Percentiles rank a stretch among this genome's conserved stretches.
Conservation (phyloP, 129 eudicot genomes). For the Kitagawia praeruptora region DNA sequence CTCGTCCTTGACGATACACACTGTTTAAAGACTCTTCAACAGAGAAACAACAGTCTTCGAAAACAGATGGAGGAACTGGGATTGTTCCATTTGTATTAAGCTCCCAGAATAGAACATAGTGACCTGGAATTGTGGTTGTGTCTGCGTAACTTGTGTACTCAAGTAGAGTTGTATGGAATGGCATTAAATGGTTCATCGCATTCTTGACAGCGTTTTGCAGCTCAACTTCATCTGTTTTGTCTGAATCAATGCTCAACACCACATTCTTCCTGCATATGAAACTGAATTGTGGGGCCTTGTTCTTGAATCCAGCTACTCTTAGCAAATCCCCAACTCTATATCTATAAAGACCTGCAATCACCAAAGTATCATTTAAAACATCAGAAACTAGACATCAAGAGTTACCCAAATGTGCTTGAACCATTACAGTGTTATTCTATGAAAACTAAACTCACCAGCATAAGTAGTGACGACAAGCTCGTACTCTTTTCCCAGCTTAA, state of each 20-base stretch:
- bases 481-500: constrained; percentile 54
- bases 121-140: constrained; percentile 23
- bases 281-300: constrained; percentile 67
- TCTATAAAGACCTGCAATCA: constrained; percentile 53
- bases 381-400: background rate
- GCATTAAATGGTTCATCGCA: constrained; percentile 25
- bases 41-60: constrained; percentile 38
- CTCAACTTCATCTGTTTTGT: constrained; percentile 74
- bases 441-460: constrained; percentile 16
- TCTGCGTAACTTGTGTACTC: constrained; percentile 34
- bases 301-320: constrained; percentile 77
- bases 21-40: constrained; percentile 36
- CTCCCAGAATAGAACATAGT: constrained; percentile 30
- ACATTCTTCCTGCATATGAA: constrained; percentile 70
- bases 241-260: constrained; percentile 56
- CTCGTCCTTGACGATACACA: constrained; percentile 41
- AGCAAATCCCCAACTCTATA: constrained; percentile 77
- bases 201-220: constrained; percentile 55
- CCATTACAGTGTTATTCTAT: background rate
- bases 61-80: constrained; percentile 23
- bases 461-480: constrained; percentile 73
- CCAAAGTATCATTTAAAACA: background rate
- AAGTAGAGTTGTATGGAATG: constrained; percentile 15
- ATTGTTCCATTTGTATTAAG: constrained; percentile 13
- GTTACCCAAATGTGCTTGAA: background rate